A percentile compares a stretch with the other conserved stretches of the same genome.
phyloP scores from a whole-genome alignment of 2,329 filamentous ascomycete species.

The Diaporthe amygdali region DNA sequence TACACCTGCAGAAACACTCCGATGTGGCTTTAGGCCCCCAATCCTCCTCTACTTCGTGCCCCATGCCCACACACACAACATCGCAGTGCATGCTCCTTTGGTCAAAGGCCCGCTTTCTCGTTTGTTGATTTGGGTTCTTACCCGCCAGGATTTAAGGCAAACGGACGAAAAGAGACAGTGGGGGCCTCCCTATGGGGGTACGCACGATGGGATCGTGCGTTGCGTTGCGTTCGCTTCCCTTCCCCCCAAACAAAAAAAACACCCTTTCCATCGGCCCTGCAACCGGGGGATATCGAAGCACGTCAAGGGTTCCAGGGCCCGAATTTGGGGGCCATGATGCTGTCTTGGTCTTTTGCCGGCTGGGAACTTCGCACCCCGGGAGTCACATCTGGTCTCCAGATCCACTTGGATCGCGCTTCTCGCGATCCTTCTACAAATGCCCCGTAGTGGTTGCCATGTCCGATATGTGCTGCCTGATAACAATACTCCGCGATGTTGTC shows the following conservation, averaged over 20 bases:
- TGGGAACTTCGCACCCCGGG: background rate
- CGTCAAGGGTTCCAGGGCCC: background rate
- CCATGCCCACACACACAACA: background rate
- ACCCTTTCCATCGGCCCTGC: background rate
- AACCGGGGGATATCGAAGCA: background rate
- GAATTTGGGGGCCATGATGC: background rate
- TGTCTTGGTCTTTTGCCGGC: background rate
- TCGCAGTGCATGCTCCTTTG: slow-evolving; percentile 1
- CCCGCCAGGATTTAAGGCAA: background rate
- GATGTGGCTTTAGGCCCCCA: slow-evolving; percentile 10
- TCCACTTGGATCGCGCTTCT: background rate
- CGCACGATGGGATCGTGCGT: slow-evolving; percentile 13
- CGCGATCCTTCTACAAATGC: background rate
- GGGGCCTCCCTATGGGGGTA: background rate
- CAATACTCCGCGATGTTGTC: background rate
- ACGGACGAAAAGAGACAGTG: background rate
- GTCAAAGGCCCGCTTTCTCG: background rate
- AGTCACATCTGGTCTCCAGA: slow-evolving; percentile 14
- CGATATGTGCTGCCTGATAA: no score
- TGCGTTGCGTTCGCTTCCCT: background rate
- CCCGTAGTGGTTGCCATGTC: no score
- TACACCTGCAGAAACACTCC: slow-evolving; percentile 1
- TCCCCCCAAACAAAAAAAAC: background rate
- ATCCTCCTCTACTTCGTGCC: background rate
- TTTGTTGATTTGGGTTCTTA: slow-evolving; percentile 4